Evolutionary conservation across 495 filamentous ascomycete genomes (phyloP), one percentile per base, ranked within the genome.

Genomic region (Clavariopsis aquatica): DNA sequence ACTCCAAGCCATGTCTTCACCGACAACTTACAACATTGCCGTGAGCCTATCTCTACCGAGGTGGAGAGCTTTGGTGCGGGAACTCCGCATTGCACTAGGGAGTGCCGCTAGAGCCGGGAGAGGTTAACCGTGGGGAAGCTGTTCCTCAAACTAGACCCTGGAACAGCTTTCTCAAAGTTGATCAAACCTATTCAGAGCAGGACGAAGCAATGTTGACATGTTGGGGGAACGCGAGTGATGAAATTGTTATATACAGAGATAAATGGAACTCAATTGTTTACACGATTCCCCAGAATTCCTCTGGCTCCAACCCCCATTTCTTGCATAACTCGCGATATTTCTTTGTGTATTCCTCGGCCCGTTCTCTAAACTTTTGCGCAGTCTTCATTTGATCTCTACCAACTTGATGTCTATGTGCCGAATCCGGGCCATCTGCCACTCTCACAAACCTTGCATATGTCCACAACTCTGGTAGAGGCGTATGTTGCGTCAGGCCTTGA

Each of bases 361-460:
- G 70, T 57, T 69, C 62, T 66, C 49, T 69, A 46, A 74, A 67
- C 46, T 24, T 59, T 56, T 62, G 34, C 24, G 73, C 76, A 29
- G 74, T 76, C 74, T 77, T 78, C 70, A 77, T 66, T 64, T 76
- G 73, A 69, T 78, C 74, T 56, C 76, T 51, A 1, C 76, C 76
- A 7, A 78, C 74, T 57, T 78, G 76, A 71, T 78, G 76, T 49
- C 72, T 68, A 64, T 79, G 77, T 49, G 72, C 75, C 15, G 69
- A 71, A 73, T 79, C 77, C 43, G 77, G 77, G 24, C 77, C 77
- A 68, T 79, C 77, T 1, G 76, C 77, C 17, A 79, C 70, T 41
- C 77, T 57, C 46, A 78, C 74, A 66, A 75, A 76, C 57, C 77
- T 43, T 19, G 74, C 75, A 72, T 78, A 76, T 47, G 77, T 74